phyloP scores from a whole-genome alignment of 2,329 filamentous ascomycete species.

The Aspergillus jensenii region DNA sequence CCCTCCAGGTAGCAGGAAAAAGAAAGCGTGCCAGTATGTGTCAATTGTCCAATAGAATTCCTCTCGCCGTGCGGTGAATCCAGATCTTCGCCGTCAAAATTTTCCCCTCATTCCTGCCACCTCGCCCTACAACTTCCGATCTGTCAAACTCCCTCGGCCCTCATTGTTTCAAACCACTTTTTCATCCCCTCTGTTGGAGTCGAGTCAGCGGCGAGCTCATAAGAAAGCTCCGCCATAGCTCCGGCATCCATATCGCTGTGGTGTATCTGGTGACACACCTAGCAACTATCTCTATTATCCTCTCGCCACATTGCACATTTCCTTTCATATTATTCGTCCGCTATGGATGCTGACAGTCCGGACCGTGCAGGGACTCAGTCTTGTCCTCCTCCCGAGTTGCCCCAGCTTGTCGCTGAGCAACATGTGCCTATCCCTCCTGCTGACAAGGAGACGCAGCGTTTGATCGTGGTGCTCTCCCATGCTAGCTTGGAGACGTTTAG shows the following conservation, averaged over 20 bases:
- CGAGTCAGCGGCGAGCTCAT: background rate
- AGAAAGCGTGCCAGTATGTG: conserved; percentile 42
- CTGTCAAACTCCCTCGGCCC: background rate
- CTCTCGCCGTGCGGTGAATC: background rate
- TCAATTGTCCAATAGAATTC: conserved; percentile 10
- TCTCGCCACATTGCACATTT: background rate
- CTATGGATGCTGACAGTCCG: conserved; percentile 28
- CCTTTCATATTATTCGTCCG: background rate
- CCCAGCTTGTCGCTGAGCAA: conserved; percentile 91
- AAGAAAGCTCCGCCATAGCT: background rate
- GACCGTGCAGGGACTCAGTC: conserved; percentile 76
- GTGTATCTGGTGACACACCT: background rate
- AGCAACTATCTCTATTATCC: background rate
- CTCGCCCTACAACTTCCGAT: background rate
- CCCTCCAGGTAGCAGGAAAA: conserved; percentile 34
- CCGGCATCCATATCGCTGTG: background rate
- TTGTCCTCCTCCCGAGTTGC: conserved; percentile 84
- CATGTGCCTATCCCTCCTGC: conserved; percentile 76
- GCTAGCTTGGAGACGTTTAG: conserved; percentile 98
- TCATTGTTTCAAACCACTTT: background rate
- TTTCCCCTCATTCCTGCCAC: conserved; percentile 9
- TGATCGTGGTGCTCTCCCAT: conserved; percentile 96
- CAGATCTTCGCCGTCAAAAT: conserved; percentile 1
- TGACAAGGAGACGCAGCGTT: conserved; percentile 86
- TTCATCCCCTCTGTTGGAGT: background rate